Evolutionary conservation across 2,329 filamentous ascomycete species (phyloP).

Genomic region (Ophiocordyceps sinensis): DNA sequence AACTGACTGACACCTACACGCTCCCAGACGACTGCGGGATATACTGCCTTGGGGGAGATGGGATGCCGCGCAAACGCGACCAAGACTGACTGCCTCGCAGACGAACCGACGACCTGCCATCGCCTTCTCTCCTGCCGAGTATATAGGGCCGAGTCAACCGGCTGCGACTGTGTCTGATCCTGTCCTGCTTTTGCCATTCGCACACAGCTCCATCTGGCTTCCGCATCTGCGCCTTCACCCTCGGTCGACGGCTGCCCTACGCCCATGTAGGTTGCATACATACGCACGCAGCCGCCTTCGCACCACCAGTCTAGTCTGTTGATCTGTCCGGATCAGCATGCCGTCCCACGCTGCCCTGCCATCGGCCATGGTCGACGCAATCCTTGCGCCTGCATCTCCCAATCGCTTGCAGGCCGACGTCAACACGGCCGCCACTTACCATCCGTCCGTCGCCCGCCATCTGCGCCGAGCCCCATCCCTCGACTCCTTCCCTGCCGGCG

Average conservation of each 20-base stretch:
- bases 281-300: background rate
- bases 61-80: background rate
- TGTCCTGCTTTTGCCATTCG: too few relatives aligned
- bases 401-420: background rate
- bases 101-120: too few relatives aligned
- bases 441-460: too few relatives aligned
- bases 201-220: too few relatives aligned
- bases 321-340: background rate
- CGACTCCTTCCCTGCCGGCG: background rate
- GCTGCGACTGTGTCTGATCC: too few relatives aligned
- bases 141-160: too few relatives aligned
- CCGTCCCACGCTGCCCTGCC: background rate
- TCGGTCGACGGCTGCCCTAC: too few relatives aligned
- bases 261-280: background rate
- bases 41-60: too few relatives aligned
- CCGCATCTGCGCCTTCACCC: too few relatives aligned
- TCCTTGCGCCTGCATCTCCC: background rate
- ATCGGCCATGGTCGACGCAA: background rate
- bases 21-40: too few relatives aligned
- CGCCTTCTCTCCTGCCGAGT: too few relatives aligned
- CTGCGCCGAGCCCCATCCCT: background rate
- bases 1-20: too few relatives aligned
- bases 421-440: background rate
- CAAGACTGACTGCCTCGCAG: background rate
- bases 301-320: background rate